Conservation (phyloP, 306 rosid genomes). For the Dryas alaskensis region DNA sequence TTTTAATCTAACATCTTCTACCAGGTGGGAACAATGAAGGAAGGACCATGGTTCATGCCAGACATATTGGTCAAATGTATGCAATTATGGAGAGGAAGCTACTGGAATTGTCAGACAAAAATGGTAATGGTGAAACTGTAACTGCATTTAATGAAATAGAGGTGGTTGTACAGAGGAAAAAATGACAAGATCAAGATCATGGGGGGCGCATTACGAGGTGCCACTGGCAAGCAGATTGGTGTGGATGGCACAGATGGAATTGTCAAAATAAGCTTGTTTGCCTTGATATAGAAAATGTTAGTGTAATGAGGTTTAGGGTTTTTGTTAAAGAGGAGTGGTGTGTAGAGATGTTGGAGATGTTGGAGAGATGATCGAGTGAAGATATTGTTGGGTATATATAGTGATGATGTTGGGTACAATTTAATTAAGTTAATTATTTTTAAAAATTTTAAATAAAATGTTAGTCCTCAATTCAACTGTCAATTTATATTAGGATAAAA, state of each 20-base stretch:
- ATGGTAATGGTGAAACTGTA: constrained; percentile 71
- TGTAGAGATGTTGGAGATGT: too few species aligned
- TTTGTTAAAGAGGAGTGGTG: too few species aligned
- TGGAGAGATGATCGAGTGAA: too few species aligned
- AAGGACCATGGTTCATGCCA: constrained; percentile 65
- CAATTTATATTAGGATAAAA: too few species aligned
- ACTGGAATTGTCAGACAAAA: constrained; percentile 69
- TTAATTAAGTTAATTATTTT: too few species aligned
- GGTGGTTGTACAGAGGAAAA: constrained; percentile 74
- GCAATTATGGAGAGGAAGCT: constrained; percentile 71
- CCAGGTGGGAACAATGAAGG: constrained; percentile 90
- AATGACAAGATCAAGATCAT: constrained; percentile 76
- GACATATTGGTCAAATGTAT: constrained; percentile 82
- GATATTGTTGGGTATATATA: too few species aligned
- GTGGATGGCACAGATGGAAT: constrained; percentile 97
- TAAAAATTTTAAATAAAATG: too few species aligned
- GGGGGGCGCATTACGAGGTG: constrained; percentile 86
- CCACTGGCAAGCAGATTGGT: constrained; percentile 95
- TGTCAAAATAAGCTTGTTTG: constrained; percentile 50
- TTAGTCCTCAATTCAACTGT: too few species aligned
- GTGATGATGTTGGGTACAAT: too few species aligned
- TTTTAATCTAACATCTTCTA: constrained; percentile 12
- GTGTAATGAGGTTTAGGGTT: too few species aligned
- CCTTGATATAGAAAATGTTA: too few species aligned
- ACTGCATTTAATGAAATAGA: constrained; percentile 68